phyloP scores from a whole-genome alignment of 345 rosid species.

The Hirschfeldia incana region DNA sequence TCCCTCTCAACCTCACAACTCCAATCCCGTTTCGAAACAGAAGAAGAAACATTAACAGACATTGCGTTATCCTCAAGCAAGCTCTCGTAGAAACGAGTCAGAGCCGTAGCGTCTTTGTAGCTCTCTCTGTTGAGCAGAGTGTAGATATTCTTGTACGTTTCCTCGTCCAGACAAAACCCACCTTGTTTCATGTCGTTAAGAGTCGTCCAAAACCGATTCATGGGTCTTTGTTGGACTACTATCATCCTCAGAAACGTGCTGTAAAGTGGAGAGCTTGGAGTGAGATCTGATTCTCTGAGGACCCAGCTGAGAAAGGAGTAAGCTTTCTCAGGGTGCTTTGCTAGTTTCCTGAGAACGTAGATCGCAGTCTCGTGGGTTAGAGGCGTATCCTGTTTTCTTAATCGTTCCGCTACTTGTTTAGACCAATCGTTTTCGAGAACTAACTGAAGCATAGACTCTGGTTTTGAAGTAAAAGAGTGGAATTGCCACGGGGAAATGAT shows the following conservation, averaged over 20 bases:
- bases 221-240: constrained; percentile 45
- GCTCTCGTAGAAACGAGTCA: constrained; percentile 61
- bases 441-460: constrained; percentile 53
- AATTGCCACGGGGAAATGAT: constrained; percentile 20
- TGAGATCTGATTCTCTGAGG: constrained; percentile 53
- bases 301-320: constrained; percentile 68
- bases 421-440: constrained; percentile 55
- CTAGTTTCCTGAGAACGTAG: constrained; percentile 62
- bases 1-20: constrained; percentile 53
- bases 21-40: constrained; percentile 48
- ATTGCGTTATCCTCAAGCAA: constrained; percentile 67
- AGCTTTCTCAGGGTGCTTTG: constrained; percentile 57
- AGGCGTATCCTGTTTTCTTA: constrained; percentile 33
- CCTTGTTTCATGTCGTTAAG: constrained; percentile 66
- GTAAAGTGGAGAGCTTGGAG: constrained; percentile 62
- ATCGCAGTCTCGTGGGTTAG: constrained; percentile 66
- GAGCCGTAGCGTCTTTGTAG: constrained; percentile 55
- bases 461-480: constrained; percentile 44
- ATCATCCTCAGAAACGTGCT: constrained; percentile 61
- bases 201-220: constrained; percentile 65
- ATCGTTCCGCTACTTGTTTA: constrained; percentile 47
- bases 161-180: constrained; percentile 70
- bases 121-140: constrained; percentile 49
- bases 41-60: constrained; percentile 44
- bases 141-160: constrained; percentile 54